These are phyloP conservation scores for Fusarium papillatum DNA, from an alignment of 2,329 filamentous ascomycete genomes.

Conservation along the genomic window DNA sequence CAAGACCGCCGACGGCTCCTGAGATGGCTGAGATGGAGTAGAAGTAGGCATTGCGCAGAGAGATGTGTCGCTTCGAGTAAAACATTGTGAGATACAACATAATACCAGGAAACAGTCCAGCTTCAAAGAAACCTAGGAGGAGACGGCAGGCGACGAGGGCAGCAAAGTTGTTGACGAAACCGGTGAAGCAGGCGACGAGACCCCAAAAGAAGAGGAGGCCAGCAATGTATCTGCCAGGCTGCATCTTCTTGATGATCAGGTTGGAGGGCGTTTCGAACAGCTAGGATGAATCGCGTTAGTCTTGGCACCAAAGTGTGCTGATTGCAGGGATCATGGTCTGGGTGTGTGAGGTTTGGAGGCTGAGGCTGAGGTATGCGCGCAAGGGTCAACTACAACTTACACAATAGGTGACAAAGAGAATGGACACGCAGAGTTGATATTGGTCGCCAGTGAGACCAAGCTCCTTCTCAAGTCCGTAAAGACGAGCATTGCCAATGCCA, in stretches of 20 bases:
- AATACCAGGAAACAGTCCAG: conserved; percentile 72
- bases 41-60: conserved; percentile 12
- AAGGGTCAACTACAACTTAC: neutral
- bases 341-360: neutral
- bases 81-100: conserved; percentile 74
- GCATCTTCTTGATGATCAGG: conserved; percentile 35
- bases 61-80: conserved; percentile 59
- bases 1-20: conserved; percentile 6
- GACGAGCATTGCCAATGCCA: conserved; percentile 15
- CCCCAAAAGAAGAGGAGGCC: conserved; percentile 60
- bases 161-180: conserved; percentile 45
- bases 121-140: conserved; percentile 66
- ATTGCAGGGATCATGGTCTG: neutral
- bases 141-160: conserved; percentile 53
- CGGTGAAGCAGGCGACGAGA: conserved; percentile 56
- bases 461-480: conserved; percentile 5
- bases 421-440: conserved; percentile 8
- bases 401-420: conserved; percentile 12
- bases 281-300: neutral
- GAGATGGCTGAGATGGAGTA: conserved; percentile 14
- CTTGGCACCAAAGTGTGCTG: neutral
- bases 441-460: conserved; percentile 5
- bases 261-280: conserved; percentile 43
- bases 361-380: neutral
- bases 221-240: conserved; percentile 66